Evolutionary conservation across 1,284 basidiomycete species (phyloP).

Genomic region (Ganoderma sinense): DNA sequence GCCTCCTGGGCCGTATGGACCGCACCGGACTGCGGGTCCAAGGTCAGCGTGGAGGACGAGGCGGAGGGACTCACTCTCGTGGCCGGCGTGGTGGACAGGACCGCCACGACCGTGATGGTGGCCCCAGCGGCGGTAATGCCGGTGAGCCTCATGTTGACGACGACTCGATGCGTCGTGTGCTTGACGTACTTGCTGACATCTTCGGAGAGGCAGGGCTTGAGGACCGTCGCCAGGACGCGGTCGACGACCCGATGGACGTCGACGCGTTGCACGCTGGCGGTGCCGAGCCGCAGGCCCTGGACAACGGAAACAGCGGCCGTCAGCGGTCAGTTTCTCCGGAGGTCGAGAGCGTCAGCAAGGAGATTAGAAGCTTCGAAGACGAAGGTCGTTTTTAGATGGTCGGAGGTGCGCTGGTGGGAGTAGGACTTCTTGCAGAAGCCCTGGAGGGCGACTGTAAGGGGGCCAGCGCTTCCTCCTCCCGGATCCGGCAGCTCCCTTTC

Average conservation of each 20-base stretch:
- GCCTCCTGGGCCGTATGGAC: not conserved
- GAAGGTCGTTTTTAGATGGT: not conserved
- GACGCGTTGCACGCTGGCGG: not conserved
- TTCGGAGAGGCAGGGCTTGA: no score
- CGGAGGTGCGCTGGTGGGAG: not conserved
- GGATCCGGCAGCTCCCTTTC: not conserved
- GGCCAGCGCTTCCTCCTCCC: not conserved
- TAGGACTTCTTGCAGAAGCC: not conserved
- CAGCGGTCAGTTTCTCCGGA: not conserved
- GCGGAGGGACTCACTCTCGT: not conserved
- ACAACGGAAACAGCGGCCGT: not conserved
- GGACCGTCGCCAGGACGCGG: no score
- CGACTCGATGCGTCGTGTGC: no score
- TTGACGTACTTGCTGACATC: no score
- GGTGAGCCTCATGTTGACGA: not conserved
- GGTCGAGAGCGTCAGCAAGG: not conserved
- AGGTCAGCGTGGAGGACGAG: not conserved
- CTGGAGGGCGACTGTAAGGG: slow-evolving; percentile 3
- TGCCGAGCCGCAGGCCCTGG: not conserved
- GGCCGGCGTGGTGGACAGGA: not conserved
- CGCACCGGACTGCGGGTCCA: not conserved
- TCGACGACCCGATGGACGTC: not conserved
- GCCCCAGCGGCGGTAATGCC: not conserved
- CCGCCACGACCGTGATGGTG: not conserved
- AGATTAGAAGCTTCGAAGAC: no score